A percentile compares a stretch with the other conserved stretches of the same genome.
Evolutionary conservation across 768 basidiomycete genomes (phyloP).

Genomic region (Pleurotus pulmonarius): DNA sequence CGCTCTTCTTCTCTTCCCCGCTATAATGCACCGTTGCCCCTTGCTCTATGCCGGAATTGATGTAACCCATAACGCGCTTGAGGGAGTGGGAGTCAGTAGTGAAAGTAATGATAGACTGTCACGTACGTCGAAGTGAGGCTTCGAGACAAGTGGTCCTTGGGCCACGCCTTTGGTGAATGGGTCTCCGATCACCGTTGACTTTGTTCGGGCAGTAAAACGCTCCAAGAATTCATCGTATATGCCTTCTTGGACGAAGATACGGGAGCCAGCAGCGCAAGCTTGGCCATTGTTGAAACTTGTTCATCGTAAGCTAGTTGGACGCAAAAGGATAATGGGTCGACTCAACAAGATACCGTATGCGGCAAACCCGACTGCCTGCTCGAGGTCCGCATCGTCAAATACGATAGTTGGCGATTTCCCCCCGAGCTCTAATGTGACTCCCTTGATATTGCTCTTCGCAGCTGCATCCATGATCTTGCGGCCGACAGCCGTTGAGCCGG

Average conservation of each 20-base stretch:
- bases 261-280: constrained; percentile 76
- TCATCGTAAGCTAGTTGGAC: too few relatives aligned
- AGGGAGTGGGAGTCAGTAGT: not conserved
- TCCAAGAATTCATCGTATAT: constrained; percentile 79
- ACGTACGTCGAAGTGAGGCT: constrained; percentile 68
- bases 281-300: constrained; percentile 68
- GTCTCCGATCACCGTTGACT: constrained; percentile 60
- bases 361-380: constrained; percentile 72
- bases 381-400: constrained; percentile 70
- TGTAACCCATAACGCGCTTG: constrained; percentile 70
- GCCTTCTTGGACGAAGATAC: constrained; percentile 75
- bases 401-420: constrained; percentile 73
- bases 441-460: constrained; percentile 79
- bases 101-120: constrained; percentile 5
- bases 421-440: constrained; percentile 78
- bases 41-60: constrained; percentile 58
- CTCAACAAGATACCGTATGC: constrained; percentile 73
- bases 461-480: constrained; percentile 78
- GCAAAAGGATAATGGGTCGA: constrained; percentile 1
- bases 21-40: constrained; percentile 65
- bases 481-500: constrained; percentile 60
- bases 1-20: constrained; percentile 50
- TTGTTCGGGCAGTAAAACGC: constrained; percentile 51
- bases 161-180: constrained; percentile 57
- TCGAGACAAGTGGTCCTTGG: constrained; percentile 79